A percentile compares a stretch with the other conserved stretches of the same genome.
These are phyloP conservation scores for Stemphylium lycopersici DNA, from an alignment of 2,329 filamentous ascomycete species.

Conservation along the genomic window DNA sequence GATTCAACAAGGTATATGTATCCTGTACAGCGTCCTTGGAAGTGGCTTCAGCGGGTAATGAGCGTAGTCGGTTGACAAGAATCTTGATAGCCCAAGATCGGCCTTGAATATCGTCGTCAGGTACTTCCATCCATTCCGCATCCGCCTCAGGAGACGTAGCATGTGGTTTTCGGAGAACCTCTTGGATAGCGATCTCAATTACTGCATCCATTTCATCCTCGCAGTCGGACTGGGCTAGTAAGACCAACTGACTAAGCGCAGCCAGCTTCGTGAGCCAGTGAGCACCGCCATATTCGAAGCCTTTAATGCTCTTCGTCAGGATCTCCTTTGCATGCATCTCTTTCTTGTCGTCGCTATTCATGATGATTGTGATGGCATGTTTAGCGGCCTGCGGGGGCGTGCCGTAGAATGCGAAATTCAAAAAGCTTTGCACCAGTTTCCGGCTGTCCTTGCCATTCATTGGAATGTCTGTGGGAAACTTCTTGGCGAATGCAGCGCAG, in stretches of 20 bases:
- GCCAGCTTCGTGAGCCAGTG: constrained; percentile 77
- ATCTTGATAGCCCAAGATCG: constrained; percentile 86
- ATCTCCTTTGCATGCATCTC: constrained; percentile 87
- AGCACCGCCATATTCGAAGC: constrained; percentile 73
- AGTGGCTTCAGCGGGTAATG: constrained; percentile 53
- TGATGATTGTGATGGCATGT: constrained; percentile 88
- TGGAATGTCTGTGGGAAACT: constrained; percentile 82
- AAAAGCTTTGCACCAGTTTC: constrained; percentile 80
- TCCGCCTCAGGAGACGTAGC: constrained; percentile 62
- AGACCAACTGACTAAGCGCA: constrained; percentile 74
- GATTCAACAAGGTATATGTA: constrained; percentile 80
- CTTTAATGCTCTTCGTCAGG: constrained; percentile 74
- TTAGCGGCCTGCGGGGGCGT: constrained; percentile 84
- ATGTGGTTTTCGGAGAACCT: constrained; percentile 74
- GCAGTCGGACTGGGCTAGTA: constrained; percentile 74
- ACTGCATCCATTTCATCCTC: constrained; percentile 75
- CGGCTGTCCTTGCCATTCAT: constrained; percentile 63
- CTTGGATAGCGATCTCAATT: constrained; percentile 75
- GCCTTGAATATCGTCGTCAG: constrained; percentile 81
- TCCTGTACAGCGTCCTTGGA: constrained; percentile 62
- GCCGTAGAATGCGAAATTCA: constrained; percentile 82
- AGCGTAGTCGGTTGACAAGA: constrained; percentile 83
- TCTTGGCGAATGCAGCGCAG: constrained; percentile 87
- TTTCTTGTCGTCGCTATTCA: constrained; percentile 77
- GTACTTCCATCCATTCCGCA: constrained; percentile 56